Evolutionary conservation across 2,329 filamentous ascomycete species (phyloP), one percentile per base, ranked within the genome.

Genomic region (Didymella arachidicola): DNA sequence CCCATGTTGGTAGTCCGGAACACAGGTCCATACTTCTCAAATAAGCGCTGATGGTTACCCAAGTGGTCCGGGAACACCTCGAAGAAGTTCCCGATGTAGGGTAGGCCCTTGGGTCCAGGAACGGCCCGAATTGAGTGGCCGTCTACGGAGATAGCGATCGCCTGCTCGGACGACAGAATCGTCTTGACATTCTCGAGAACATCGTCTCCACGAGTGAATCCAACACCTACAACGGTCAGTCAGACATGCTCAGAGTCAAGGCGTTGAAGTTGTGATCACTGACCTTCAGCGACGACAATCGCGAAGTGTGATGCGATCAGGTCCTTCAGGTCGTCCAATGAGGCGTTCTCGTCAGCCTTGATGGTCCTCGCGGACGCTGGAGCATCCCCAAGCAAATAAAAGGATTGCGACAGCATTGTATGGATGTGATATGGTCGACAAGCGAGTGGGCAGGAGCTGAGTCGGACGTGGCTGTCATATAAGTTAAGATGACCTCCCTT

Each of bases 81-180:
- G 41, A 73, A 76, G 54, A 71, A 77, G 59, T 71, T 77, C 18
- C 77, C 77, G 8, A 77, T 69, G 34, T 73, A 68, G 0, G 77
- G 77, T 7, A 78, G 66, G 8, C 73, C 72, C 26, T 60, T 61
- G 18, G 77, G 84, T 2, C 77, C 79, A 2, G 69, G 72, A 2
- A 67, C 61, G 2, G 81, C 75, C 1, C 80, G 81, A 7, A 85
- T 79, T 4, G 60, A 54, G 36, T 82, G 77, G 22, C 83, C 82
- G 56, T 85, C 82, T 16, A 86, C 78, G 4, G 77, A 80, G 61
- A 85, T 77, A 53, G 61, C 66, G 29, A 75, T 63, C 7, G 72
- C 56, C 26, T 52, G 59, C 19, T 61, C 34, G 29, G 63, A 64
- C 0, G 61, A 56, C 19, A 60, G 5, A n/a, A 66, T 57, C 5